Evolutionary conservation across 2,329 filamentous ascomycete genomes (phyloP), one percentile per base, ranked within the genome.

Genomic region (Neopestalotiopsis sp.): DNA sequence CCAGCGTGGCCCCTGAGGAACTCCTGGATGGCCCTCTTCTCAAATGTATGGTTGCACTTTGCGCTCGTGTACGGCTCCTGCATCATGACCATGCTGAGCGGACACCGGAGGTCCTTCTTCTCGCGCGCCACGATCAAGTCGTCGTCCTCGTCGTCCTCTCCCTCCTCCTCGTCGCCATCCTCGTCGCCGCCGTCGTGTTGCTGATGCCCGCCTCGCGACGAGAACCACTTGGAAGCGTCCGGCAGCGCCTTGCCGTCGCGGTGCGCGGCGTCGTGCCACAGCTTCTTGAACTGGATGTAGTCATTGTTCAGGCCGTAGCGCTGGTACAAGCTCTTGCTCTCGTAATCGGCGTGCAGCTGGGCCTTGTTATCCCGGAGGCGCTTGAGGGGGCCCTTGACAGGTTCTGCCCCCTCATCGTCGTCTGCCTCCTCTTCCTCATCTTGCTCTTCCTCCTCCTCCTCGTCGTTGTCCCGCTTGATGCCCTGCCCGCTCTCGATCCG

Each of bases 31-130:
- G 89, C 88, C 1, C 77, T 75, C 77, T 88, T 91, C 75, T 95
- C 91, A 76, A 93, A 95, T 0, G 87, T 90, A 77, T 95, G 92
- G 67, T 88, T 89, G 82, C 92, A 95, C 72, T 88, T 87, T 14
- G 77, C 81, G 73, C 88, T 92, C 67, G 88, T 92, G 74, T 88
- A 89, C 0, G 92, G 92, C 66, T 93, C 86, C 57, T 83, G 81
- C 82, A 94, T 90, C 59, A 86, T 82, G 65, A 83, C 83, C 72
- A 94, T 82, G 0, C 91, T 92, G 24, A 95, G 78, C 0, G 92
- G 91, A 74, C 92, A 95, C 73, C 88, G 90, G 40, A 91, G 87
- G 77, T 88, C 91, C 66, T 90, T 84, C 4, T 85, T 87, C 71
- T 90, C 89, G 63, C 88, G 84, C 34, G 88, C 86, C 38, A 95